These are phyloP conservation scores for Entomortierella beljakovae DNA, from an alignment of 192 early-diverging fungal species.

Conservation along the genomic window DNA sequence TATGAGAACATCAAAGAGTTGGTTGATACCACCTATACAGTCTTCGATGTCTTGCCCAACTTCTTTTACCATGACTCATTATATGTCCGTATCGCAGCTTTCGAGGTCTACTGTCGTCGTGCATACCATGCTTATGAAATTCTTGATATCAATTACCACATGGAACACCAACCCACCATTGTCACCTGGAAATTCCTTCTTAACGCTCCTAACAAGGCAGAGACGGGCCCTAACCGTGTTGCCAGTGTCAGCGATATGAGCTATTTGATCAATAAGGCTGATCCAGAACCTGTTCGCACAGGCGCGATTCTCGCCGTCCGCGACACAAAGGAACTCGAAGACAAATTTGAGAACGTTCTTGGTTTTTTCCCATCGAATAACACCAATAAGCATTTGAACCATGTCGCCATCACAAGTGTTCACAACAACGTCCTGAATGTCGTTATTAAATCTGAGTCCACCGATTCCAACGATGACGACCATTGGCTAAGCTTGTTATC, in stretches of 20 bases:
- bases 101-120: constrained; percentile 97
- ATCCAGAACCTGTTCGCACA: constrained; percentile 81
- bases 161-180: constrained; percentile 72
- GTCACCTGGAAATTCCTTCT: constrained; percentile 85
- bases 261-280: constrained; percentile 78
- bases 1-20: constrained; percentile 85
- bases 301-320: constrained; percentile 86
- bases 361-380: constrained; percentile 66
- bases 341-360: constrained; percentile 68
- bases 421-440: constrained; percentile 88
- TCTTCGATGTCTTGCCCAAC: constrained; percentile 92
- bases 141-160: constrained; percentile 81
- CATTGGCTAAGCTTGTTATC: constrained; percentile 70
- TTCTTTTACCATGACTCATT: constrained; percentile 93
- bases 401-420: constrained; percentile 24
- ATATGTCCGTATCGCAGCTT: constrained; percentile 83
- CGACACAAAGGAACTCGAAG: constrained; percentile 77
- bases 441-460: constrained; percentile 76
- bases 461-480: constrained; percentile 76
- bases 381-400: constrained; percentile 42
- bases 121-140: constrained; percentile 98
- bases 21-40: constrained; percentile 93
- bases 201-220: constrained; percentile 63
- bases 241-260: constrained; percentile 86
- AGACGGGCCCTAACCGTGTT: constrained; percentile 71